Evolutionary conservation across 139 green algal species (phyloP), one percentile per base, ranked within the genome.

Genomic region (Chlorella vulgaris): DNA sequence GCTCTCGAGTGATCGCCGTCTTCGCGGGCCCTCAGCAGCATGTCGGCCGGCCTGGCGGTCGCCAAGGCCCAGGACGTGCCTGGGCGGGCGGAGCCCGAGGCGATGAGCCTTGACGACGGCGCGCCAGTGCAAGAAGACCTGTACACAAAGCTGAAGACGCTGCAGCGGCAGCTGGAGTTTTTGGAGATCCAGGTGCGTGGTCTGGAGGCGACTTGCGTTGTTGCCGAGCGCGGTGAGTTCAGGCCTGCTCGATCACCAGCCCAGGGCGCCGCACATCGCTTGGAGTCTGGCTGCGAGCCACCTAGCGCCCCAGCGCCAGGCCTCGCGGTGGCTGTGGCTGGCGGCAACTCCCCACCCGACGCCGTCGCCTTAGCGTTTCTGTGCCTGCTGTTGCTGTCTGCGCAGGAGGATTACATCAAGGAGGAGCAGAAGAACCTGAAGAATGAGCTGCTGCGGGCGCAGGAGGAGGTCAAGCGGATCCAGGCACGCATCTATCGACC

Each of bases 331-430:
- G n/a, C n/a, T n/a, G n/a, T n/a, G n/a, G n/a, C n/a, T n/a, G n/a
- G n/a, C n/a, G n/a, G n/a, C n/a, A n/a, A n/a, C n/a, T n/a, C n/a
- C n/a, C n/a, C n/a, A n/a, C n/a, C n/a, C 35, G 2, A 24, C 35
- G 29, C 31, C 36, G 33, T 19, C 50, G 47, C 47, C 43, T 6
- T 73, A 36, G 18, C n/a, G 24, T 31, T 33, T 33, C 36, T 68
- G n/a, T n/a, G n/a, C n/a, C n/a, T n/a, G n/a, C n/a, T n/a, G n/a
- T n/a, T n/a, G n/a, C n/a, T n/a, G n/a, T n/a, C n/a, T n/a, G n/a
- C n/a, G 65, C 87, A 94, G 91, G 97, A 99, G 90, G 96, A 99
- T 76, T 99, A 99, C 86, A 99, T 99, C 86, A 99, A 98, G 78
- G 97, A 99, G 86, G 97, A 99, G 87, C 95, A 98, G 84, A 93